These are phyloP conservation scores for Hypoxylon cercidicola DNA, from an alignment of 495 filamentous ascomycete genomes.

Conservation along the genomic window DNA sequence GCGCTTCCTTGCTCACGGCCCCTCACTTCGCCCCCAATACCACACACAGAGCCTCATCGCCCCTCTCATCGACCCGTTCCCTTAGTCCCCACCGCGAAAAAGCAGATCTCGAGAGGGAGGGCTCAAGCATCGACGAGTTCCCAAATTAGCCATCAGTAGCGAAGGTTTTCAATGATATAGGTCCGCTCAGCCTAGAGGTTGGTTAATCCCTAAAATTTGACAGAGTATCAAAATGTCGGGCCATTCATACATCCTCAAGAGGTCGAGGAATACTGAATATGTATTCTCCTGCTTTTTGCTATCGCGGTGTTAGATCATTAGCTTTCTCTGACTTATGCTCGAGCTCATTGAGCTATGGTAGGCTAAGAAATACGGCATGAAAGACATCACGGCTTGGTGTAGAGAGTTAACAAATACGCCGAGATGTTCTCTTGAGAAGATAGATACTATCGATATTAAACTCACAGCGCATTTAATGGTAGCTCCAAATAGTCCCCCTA, in stretches of 20 bases:
- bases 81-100: background rate
- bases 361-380: background rate
- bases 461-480: background rate
- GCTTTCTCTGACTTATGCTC: background rate
- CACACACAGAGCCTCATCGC: too few species aligned
- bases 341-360: background rate
- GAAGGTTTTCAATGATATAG: conserved; percentile 4
- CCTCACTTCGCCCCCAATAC: too few species aligned
- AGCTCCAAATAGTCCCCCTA: background rate
- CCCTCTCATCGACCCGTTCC: too few species aligned
- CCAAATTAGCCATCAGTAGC: background rate
- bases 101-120: background rate
- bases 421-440: background rate
- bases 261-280: background rate
- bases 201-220: background rate
- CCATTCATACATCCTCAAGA: background rate
- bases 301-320: background rate
- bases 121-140: background rate
- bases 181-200: background rate
- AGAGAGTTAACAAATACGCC: background rate
- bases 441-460: background rate
- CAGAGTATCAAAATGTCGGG: background rate
- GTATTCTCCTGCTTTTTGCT: background rate
- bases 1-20: too few species aligned
- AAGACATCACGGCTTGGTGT: background rate